Conservation (phyloP, 305 asterid species). For the Fraxinus paxiana region DNA sequence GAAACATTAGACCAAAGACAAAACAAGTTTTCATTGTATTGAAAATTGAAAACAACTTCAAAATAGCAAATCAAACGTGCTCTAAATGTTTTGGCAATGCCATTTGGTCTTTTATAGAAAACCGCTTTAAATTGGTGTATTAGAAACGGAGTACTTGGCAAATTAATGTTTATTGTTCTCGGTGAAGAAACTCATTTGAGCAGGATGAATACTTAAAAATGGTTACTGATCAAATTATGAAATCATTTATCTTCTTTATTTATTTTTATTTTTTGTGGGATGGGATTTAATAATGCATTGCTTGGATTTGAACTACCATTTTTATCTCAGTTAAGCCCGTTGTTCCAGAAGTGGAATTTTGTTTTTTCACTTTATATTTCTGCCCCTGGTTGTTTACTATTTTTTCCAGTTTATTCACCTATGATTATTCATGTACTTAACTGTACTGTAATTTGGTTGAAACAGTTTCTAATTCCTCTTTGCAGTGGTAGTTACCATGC, state of each 20-base stretch:
- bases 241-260: not conserved
- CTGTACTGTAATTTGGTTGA: not conserved
- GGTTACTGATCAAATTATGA: not conserved
- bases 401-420: not conserved
- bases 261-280: not conserved
- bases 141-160: not conserved
- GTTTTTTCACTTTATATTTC: not conserved
- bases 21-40: not conserved
- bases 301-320: not conserved
- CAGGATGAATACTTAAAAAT: not conserved
- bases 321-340: not conserved
- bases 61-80: not conserved
- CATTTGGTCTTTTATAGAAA: not conserved
- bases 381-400: not conserved
- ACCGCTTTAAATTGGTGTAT: not conserved
- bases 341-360: not conserved
- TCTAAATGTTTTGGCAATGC: not conserved
- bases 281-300: not conserved
- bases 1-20: too few species aligned
- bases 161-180: not conserved
- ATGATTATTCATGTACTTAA: not conserved
- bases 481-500: constrained; percentile 52
- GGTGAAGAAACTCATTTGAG: not conserved
- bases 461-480: not conserved
- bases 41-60: not conserved